These are phyloP conservation scores for Furcasterigmium furcatum DNA, from an alignment of 2,329 filamentous ascomycete genomes.

Conservation along the genomic window DNA sequence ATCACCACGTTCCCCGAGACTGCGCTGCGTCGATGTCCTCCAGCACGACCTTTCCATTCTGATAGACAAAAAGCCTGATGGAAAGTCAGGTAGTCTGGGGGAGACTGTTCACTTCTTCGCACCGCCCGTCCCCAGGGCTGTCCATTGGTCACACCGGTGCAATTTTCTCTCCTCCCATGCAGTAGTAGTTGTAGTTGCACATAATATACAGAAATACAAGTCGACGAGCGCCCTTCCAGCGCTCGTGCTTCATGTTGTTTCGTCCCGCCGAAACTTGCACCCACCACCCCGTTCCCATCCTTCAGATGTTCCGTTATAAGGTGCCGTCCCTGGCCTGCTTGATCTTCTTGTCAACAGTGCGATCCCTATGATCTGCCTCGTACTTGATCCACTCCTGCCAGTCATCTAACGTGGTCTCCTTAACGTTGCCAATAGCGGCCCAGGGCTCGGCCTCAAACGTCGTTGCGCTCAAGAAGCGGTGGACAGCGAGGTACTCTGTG, in stretches of 20 bases:
- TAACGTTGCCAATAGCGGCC: conserved; percentile 63
- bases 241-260: not conserved
- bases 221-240: not conserved
- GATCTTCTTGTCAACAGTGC: not conserved
- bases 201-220: conserved; percentile 1
- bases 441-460: conserved; percentile 51
- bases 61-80: too few relatives aligned
- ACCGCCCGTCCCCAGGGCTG: conserved; percentile 2
- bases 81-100: too few relatives aligned
- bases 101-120: conserved; percentile 8
- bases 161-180: too few relatives aligned
- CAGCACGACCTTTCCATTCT: not conserved
- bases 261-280: too few relatives aligned
- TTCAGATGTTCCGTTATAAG: not conserved
- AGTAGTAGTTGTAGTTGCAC: not conserved
- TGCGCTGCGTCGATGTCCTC: too few relatives aligned
- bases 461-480: conserved; percentile 38
- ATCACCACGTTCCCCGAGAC: too few relatives aligned
- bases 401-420: conserved; percentile 46
- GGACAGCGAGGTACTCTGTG: conserved; percentile 63
- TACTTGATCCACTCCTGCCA: conserved; percentile 17
- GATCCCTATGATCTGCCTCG: not conserved
- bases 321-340: not conserved
- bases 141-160: too few relatives aligned
- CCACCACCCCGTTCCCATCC: not conserved